Conservation (phyloP, 495 filamentous ascomycete genomes). For the Xylaria longipes region DNA sequence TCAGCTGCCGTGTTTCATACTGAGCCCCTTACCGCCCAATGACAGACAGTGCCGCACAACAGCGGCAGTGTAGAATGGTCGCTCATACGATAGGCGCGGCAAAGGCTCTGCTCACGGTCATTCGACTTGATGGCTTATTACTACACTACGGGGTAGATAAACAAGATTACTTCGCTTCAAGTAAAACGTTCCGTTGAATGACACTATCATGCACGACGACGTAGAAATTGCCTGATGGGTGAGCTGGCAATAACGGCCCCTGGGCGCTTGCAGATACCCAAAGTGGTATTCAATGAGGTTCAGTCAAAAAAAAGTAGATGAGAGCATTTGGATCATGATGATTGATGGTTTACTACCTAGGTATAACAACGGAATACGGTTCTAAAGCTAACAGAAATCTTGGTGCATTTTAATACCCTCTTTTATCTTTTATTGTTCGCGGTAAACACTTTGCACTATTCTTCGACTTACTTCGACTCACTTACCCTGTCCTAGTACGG, state of each 20-base stretch:
- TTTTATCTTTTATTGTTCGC: not conserved
- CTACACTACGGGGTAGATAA: not conserved
- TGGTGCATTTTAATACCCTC: not conserved
- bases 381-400: not conserved
- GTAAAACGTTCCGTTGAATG: not conserved
- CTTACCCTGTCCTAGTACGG: not conserved
- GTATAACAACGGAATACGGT: not conserved
- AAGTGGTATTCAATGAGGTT: not conserved
- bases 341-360: not conserved
- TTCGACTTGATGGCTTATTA: not conserved
- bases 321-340: not conserved
- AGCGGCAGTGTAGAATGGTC: not conserved
- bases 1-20: slow-evolving; percentile 21
- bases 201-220: not conserved
- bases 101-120: not conserved
- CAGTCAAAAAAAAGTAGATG: not conserved
- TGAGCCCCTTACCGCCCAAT: slow-evolving; percentile 4
- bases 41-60: not conserved
- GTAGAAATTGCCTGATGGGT: not conserved
- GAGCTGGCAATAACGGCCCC: not conserved
- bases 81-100: not conserved
- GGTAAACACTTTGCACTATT: not conserved
- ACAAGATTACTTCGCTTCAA: not conserved
- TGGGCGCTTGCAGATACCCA: not conserved
- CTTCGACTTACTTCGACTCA: not conserved